Conservation (phyloP, 495 filamentous ascomycete species). For the Lentithecium fluviatile region DNA sequence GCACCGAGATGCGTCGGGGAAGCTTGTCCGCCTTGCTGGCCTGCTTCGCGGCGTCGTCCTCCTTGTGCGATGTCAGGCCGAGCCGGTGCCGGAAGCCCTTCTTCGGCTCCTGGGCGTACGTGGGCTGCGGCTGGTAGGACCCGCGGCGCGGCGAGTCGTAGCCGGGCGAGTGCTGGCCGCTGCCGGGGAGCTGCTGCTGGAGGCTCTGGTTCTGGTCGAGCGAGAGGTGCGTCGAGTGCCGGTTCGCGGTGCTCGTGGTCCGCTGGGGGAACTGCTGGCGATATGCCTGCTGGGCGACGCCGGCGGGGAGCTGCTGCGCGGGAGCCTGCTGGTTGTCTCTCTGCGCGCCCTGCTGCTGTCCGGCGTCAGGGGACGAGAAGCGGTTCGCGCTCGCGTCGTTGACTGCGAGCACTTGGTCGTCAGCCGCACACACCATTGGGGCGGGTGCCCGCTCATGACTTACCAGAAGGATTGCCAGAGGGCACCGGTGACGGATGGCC, state of each 20-base stretch:
- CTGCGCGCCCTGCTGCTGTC: slow-evolving; percentile 19
- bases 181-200: slow-evolving; percentile 1
- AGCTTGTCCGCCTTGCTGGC: slow-evolving; percentile 27
- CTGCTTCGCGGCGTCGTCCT: slow-evolving; percentile 17
- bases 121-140: slow-evolving; percentile 31
- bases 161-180: slow-evolving; percentile 15
- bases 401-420: slow-evolving; percentile 32
- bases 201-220: slow-evolving; percentile 16
- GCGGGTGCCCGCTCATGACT: slow-evolving; percentile 17
- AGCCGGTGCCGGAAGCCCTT: slow-evolving; percentile 27
- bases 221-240: slow-evolving; percentile 33
- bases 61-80: slow-evolving; percentile 12
- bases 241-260: slow-evolving; percentile 29
- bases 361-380: slow-evolving; percentile 24
- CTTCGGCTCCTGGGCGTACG: slow-evolving; percentile 18
- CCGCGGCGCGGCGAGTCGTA: slow-evolving; percentile 24
- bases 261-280: slow-evolving; percentile 29
- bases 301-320: slow-evolving; percentile 16
- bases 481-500: slow-evolving; percentile 30
- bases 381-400: slow-evolving; percentile 34
- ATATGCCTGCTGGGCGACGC: slow-evolving; percentile 21
- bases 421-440: slow-evolving; percentile 31
- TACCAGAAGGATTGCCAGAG: slow-evolving; percentile 20
- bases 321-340: background rate
- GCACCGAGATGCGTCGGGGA: slow-evolving; percentile 25